Base-by-base conservation (phyloP, 176 grass and related monocot species). In the Poa annua region DNA sequence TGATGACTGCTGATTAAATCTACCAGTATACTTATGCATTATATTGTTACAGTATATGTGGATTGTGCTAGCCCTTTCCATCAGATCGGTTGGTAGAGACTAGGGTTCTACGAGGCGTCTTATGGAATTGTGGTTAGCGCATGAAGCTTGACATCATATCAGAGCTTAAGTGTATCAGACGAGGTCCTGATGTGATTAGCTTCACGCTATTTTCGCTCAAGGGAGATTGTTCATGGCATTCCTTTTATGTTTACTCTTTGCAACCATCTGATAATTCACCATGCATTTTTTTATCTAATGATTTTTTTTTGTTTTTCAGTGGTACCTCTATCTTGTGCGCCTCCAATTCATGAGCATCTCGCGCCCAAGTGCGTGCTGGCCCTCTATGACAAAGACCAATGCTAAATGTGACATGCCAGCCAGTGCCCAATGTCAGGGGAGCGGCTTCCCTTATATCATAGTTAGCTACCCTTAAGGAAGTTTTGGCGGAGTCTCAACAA, bases 271-370 rank as follows among this genome's bases (percentile, higher is more conserved):
- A 60, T 45, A 78, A 26, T 75, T 4, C 22, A 66, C 6, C 33
- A 25, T 52, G 14, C 9, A 63, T 82, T 11, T 11, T 47, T 47
- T 72, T 72, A 83, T 77, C 60, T 87, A 78, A 81, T 76, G 17
- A 4, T 0, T 26, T 44, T 49, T 17, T 71, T 71, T 72, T n/a
- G n/a, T n/a, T 80, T 63, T 77, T 41, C 80, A 71, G 80, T 34
- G 65, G 54, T 72, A 71, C 65, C 71, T 25, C 29, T 81, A 53
- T 8, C 85, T 14, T 67, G 17, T 17, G 71, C 24, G n/a, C 69
- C 80, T 54, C 65, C 12, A 13, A 11, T 3, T 25, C 76, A 74
- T 41, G 55, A 10, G n/a, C 34, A 74, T 25, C 10, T 4, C 0
- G 11, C 35, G 52, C 55, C 70, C 62, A 38, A 69, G 41, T 72